Evolutionary conservation across 768 basidiomycete genomes (phyloP).

Genomic region (Hericium erinaceus): DNA sequence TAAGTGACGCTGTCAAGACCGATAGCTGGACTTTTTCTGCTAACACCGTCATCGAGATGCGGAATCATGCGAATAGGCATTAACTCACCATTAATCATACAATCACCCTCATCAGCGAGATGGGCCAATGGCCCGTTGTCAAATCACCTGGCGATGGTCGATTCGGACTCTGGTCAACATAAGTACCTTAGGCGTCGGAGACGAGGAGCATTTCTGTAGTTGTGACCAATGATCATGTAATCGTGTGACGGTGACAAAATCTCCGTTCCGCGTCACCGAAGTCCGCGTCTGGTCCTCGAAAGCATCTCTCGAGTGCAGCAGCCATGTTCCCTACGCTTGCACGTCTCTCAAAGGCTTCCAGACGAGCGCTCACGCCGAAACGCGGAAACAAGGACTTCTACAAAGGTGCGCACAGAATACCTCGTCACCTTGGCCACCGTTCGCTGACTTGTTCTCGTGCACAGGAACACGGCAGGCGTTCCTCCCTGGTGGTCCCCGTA

Average conservation of each 20-base stretch:
- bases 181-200: not conserved
- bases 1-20: no score
- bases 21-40: no score
- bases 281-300: not conserved
- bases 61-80: no score
- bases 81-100: no score
- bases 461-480: conserved; percentile 76
- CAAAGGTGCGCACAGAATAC: conserved; percentile 57
- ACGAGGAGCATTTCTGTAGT: not conserved
- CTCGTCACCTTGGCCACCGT: not conserved
- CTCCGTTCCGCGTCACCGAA: not conserved
- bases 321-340: conserved; percentile 19
- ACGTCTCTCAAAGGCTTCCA: conserved; percentile 76
- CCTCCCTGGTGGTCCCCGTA: conserved; percentile 77
- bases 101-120: no score
- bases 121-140: no score
- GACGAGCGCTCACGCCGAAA: conserved; percentile 77
- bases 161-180: not conserved
- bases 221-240: no score
- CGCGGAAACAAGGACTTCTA: conserved; percentile 93
- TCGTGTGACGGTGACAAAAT: not conserved
- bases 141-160: no score
- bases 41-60: no score
- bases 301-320: not conserved
- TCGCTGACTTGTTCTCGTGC: not conserved